Evolutionary conservation across 306 rosid species (phyloP), one percentile per base, ranked within the genome.

Genomic region (Prunus padus): DNA sequence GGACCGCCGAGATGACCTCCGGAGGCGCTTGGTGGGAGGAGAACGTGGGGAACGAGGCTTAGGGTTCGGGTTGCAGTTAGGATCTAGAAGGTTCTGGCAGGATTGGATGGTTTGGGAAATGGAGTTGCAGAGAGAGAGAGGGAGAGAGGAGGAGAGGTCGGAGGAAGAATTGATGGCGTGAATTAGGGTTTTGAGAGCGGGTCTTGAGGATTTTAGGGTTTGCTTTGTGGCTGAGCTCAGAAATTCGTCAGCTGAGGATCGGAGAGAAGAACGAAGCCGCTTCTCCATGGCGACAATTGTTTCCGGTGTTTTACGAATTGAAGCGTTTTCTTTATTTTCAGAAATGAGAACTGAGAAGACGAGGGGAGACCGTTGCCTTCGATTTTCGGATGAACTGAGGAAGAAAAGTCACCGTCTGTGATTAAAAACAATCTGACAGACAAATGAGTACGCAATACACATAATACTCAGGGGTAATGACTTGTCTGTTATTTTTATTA

Each of bases 201-300:
- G 37, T 72, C 83, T 88, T n/a, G 90, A 80, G 55, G 97, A 87
- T 82, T 88, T 95, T 4, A 92, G 89, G 65, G 20, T 71, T 57
- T 59, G 81, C 2, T 77, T 83, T 13, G 84, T 40, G 33, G 97
- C 96, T 11, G 84, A 69, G 40, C 80, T 64, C n/a, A 90, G 57
- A 51, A 95, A 95, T 15, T 90, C 92, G 55, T 84, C 72, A 0
- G 97, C 86, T 25, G 97, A 88, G 76, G 91, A 83, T 25, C 77
- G 79, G 5, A 94, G 88, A 73, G 93, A 82, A 23, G 91, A 85
- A 23, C 93, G 93, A 66, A 95, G 90, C 66, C 80, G 86, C 91
- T 90, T 94, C 86, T 84, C 97, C 97, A 90, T 86, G 51, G 23
- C 46, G 16, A 19, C 1, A 4, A 52, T 10, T 52, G 19, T 19